Conservation (phyloP, 2,329 filamentous ascomycete species). For the Epichloe amarillans region DNA sequence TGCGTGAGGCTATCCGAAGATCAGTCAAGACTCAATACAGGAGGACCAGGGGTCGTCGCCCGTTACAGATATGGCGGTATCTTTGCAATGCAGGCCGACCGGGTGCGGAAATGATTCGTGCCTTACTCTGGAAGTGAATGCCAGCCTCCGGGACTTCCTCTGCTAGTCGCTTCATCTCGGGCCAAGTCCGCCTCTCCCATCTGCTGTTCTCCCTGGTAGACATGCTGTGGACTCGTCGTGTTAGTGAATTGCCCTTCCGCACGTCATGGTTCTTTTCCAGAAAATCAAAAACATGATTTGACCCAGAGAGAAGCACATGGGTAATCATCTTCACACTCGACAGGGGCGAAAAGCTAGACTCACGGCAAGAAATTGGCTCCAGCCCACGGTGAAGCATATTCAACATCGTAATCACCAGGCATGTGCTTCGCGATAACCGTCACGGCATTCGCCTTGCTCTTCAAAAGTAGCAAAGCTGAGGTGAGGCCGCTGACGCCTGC, state of each 20-base stretch:
- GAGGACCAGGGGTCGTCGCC: background rate
- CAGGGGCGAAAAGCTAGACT: constrained; percentile 16
- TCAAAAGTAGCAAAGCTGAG: constrained; percentile 34
- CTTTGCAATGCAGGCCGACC: background rate
- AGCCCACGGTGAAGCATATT: constrained; percentile 84
- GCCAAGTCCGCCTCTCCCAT: constrained; percentile 54
- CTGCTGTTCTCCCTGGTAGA: constrained; percentile 26
- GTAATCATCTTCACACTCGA: too few relatives aligned
- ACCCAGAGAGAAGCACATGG: background rate
- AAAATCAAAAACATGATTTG: background rate
- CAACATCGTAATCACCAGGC: constrained; percentile 84
- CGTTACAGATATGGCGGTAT: background rate
- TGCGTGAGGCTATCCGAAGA: constrained; percentile 27
- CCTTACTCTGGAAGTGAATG: constrained; percentile 59
- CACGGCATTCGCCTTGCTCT: constrained; percentile 32
- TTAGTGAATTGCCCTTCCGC: background rate
- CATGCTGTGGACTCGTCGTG: constrained; percentile 25
- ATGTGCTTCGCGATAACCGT: constrained; percentile 77
- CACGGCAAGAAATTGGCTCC: constrained; percentile 70
- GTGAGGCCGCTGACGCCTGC: constrained; percentile 40
- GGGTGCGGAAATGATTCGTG: background rate
- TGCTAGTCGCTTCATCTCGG: constrained; percentile 41
- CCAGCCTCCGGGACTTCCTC: constrained; percentile 61
- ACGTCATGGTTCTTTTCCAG: background rate
- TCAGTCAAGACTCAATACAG: background rate